Base-by-base conservation (phyloP, 2,329 filamentous ascomycete species). In the Colletotrichum sp. region DNA sequence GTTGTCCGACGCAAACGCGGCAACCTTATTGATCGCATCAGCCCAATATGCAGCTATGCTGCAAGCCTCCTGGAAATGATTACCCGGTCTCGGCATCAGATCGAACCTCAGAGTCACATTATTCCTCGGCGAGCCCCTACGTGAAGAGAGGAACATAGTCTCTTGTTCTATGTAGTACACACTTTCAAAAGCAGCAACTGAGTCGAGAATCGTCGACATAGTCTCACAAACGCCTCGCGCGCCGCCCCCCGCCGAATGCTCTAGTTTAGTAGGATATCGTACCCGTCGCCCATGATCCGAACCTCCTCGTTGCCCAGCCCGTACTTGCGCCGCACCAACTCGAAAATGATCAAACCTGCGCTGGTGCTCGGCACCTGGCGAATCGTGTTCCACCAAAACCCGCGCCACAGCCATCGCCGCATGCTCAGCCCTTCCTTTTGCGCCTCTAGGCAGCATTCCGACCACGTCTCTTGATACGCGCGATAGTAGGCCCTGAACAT, bases 311-410 rank as follows among this genome's bases (percentile, higher is more conserved):
- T 88, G 3, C 90, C 89, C 74, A 90, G 87, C 3, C 92, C 93
- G 79, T 95, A 96, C 84, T 95, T 95, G 44, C 94, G 88, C 72
- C 94, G 87, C 49, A 95, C 92, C 60, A 96, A 82, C 84, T 96
- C 94, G 82, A 96, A 96, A 24, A 95, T 94, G 79, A 96, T 95
- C 75, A 96, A 82, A 0, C 94, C 94, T 0, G 94, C 94, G 76
- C 92, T 94, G 3, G 94, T 96, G 81, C 93, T 95, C 1, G 94
- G 94, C 3, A 95, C 93, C 84, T 95, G 94, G 7, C 93, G 88
- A 69, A 95, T 89, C 1, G 94, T 94, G 70, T 90, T 93, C 90
- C 91, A 91, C 88, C 93, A 92, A 82, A 96, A 95, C 15, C 92
- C 93, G 7, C 91, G 88, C 81, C 94, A 96, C 8, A 96, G 83